Evolutionary conservation across 1,284 basidiomycete genomes (phyloP), one percentile per base, ranked within the genome.

Genomic region (Exsudoporus floridanus): DNA sequence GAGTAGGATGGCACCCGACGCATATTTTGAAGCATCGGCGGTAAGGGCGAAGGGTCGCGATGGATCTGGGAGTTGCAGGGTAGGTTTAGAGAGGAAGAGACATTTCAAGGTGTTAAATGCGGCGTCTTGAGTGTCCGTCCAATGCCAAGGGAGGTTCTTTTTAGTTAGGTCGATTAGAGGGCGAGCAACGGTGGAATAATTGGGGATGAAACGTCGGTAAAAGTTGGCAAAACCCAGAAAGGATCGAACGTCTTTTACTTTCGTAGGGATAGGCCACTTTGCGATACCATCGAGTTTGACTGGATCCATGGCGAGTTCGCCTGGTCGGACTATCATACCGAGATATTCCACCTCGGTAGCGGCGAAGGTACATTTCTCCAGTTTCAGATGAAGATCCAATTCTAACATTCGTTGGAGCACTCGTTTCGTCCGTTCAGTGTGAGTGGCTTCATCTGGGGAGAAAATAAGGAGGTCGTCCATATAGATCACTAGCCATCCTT

Each of bases 181-280:
- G 4, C 0, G 1, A 0, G 69, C 62, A 5, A 74, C 62, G 1
- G 62, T 41, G 0, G 73, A 63, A 45, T 71, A 79, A 6, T 66
- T 51, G 1, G 60, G 27, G n/a, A 82, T 74, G 53, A 80, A 81
- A 0, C 64, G 48, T 0, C 70, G 43, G 44, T 79, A 81, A 57
- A 74, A 79, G 53, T 75, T 75, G 7, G 62, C 58, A 35, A 80
- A 74, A 0, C 45, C 37, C 0, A 54, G 14, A 58, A 80, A 79
- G 0, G 45, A 49, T 18, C 66, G 60, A 3, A 74, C 44, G 3
- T 74, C 60, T 19, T 62, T 60, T 7, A 72, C 45, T 1, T 43
- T 67, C 0, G 45, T 58, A 0, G 73, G 76, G 0, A 28, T 21
- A 0, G 69, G 71, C 78, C 78, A 81, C 0, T 57, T 27, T 0